These are phyloP conservation scores for Ogataea minuta DNA, from an alignment of 805 yeast species.

Conservation along the genomic window DNA sequence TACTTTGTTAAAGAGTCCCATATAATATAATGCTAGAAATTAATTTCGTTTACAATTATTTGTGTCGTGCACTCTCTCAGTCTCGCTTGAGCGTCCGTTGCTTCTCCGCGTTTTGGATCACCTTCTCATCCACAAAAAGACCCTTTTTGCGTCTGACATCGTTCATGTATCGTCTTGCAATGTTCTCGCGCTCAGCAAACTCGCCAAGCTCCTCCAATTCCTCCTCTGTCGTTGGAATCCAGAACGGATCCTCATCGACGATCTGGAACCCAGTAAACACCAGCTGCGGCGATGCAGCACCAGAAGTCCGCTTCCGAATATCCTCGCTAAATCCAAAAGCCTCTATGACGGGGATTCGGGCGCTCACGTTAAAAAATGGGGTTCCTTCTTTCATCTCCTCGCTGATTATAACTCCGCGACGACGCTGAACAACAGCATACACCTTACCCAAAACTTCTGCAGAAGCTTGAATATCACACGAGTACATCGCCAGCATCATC, in stretches of 20 bases:
- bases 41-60: slow-evolving; percentile 2
- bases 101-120: slow-evolving; percentile 88
- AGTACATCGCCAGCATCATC: slow-evolving; percentile 85
- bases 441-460: slow-evolving; percentile 95
- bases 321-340: slow-evolving; percentile 97
- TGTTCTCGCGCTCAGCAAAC: slow-evolving; percentile 85
- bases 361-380: slow-evolving; percentile 85
- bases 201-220: slow-evolving; percentile 94
- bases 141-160: slow-evolving; percentile 83
- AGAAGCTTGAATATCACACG: slow-evolving; percentile 93
- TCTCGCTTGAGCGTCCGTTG: slow-evolving; percentile 84
- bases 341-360: slow-evolving; percentile 87
- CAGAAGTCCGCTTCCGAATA: slow-evolving; percentile 87
- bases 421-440: slow-evolving; percentile 85
- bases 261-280: slow-evolving; percentile 86
- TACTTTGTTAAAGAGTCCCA: slow-evolving; percentile 49
- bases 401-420: slow-evolving; percentile 79
- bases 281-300: slow-evolving; percentile 96
- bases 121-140: slow-evolving; percentile 82
- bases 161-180: slow-evolving; percentile 86
- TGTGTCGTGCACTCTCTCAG: slow-evolving; percentile 11
- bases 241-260: slow-evolving; percentile 91
- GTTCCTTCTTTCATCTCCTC: slow-evolving; percentile 99
- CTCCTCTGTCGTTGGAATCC: slow-evolving; percentile 98
- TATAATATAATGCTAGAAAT: slow-evolving; percentile 18